phyloP scores from a whole-genome alignment of 495 filamentous ascomycete species.

The Cercophora sp. region DNA sequence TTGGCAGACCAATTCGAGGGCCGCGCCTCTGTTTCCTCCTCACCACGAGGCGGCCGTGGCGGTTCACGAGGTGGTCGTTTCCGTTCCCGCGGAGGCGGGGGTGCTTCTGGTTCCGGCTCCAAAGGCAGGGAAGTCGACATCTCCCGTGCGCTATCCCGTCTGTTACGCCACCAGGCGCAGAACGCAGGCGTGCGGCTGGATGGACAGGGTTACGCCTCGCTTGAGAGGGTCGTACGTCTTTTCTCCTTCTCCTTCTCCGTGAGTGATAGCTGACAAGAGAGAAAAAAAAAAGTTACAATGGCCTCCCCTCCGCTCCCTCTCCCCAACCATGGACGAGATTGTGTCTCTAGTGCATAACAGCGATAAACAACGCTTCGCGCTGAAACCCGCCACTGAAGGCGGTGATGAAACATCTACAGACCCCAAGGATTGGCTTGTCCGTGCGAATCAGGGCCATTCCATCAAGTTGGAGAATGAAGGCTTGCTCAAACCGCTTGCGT shows the following conservation, averaged over 20 bases:
- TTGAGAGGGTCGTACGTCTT: conserved; percentile 70
- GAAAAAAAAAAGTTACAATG: conserved; percentile 57
- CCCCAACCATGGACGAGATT: conserved; percentile 72
- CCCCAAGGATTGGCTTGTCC: conserved; percentile 74
- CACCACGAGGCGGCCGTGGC: conserved; percentile 1
- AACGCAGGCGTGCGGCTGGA: conserved; percentile 74
- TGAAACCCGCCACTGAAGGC: conserved; percentile 30
- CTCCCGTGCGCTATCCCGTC: conserved; percentile 73
- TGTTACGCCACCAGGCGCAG: conserved; percentile 80
- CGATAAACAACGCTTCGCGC: conserved; percentile 87
- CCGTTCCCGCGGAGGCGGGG: conserved; percentile 24
- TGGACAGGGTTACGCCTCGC: conserved; percentile 71
- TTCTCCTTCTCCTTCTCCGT: background rate
- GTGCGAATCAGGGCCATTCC: conserved; percentile 89
- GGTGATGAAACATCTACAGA: conserved; percentile 36
- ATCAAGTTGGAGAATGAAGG: conserved; percentile 64
- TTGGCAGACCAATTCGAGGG: conserved; percentile 2
- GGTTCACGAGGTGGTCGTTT: background rate
- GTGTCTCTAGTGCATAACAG: conserved; percentile 63
- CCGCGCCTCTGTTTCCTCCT: background rate
- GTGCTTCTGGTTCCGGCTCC: no score
- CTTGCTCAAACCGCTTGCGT: conserved; percentile 63
- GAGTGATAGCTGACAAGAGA: background rate
- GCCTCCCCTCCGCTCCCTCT: conserved; percentile 62
- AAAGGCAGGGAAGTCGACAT: conserved; percentile 58